A percentile compares a stretch with the other conserved stretches of the same genome.
phyloP scores from a whole-genome alignment of 306 rosid genomes.

The Corylus avellana region DNA sequence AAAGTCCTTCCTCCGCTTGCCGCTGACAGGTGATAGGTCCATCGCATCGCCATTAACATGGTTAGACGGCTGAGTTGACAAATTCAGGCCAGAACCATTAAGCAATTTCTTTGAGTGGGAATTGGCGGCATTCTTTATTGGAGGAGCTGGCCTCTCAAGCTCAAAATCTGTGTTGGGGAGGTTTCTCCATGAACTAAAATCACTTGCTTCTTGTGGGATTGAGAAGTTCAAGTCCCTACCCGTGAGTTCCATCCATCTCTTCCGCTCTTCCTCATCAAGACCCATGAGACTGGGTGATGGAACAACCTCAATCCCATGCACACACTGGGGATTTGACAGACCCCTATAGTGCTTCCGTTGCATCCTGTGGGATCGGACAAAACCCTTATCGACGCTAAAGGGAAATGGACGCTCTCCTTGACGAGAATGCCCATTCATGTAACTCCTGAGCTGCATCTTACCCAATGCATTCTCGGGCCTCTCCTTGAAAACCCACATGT shows the following conservation, averaged over 20 bases:
- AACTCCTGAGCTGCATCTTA: slow-evolving; percentile 97
- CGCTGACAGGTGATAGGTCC: slow-evolving; percentile 69
- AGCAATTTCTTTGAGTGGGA: slow-evolving; percentile 74
- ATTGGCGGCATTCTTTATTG: slow-evolving; percentile 53
- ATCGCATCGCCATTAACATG: slow-evolving; percentile 59
- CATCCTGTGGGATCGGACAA: slow-evolving; percentile 93
- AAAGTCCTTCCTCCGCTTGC: slow-evolving; percentile 72
- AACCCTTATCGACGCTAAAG: slow-evolving; percentile 80
- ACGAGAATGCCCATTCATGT: slow-evolving; percentile 98
- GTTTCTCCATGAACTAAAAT: slow-evolving; percentile 88
- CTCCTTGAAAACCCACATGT: slow-evolving; percentile 99
- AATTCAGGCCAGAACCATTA: slow-evolving; percentile 71
- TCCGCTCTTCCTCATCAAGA: slow-evolving; percentile 72
- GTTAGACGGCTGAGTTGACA: slow-evolving; percentile 60
- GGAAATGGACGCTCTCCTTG: slow-evolving; percentile 95
- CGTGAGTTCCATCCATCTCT: slow-evolving; percentile 86
- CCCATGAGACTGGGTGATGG: slow-evolving; percentile 58
- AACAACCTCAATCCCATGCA: slow-evolving; percentile 82
- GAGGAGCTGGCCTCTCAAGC: slow-evolving; percentile 71
- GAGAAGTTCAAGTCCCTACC: slow-evolving; percentile 81
- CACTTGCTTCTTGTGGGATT: slow-evolving; percentile 82
- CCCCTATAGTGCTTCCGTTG: slow-evolving; percentile 93
- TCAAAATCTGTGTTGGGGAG: slow-evolving; percentile 81
- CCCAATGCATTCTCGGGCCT: slow-evolving; percentile 92
- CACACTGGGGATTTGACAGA: slow-evolving; percentile 91